Percentiles rank a stretch among this genome's conserved stretches.
phyloP scores from a whole-genome alignment of 129 eudicot genomes.

The Lactuca sativa region DNA sequence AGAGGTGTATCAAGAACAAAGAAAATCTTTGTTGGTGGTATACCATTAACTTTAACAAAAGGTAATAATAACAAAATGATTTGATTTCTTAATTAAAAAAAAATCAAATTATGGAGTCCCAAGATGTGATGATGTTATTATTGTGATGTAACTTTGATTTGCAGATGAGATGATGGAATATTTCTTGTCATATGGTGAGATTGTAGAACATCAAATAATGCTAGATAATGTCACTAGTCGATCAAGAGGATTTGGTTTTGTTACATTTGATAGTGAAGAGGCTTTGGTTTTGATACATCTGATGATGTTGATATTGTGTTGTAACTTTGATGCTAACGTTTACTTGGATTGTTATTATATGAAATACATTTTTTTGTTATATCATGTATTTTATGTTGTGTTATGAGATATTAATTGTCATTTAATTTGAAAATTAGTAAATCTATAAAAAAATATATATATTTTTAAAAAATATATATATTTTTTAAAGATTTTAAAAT shows the following conservation, averaged over 20 bases:
- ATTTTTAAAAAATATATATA: no score
- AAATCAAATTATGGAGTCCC: slow-evolving; percentile 1
- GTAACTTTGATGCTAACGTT: slow-evolving; percentile 6
- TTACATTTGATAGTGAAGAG: slow-evolving; percentile 78
- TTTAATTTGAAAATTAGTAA: no score
- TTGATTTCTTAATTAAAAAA: background rate
- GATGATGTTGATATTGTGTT: no score
- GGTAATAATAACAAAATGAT: slow-evolving; percentile 36
- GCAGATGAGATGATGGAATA: slow-evolving; percentile 80
- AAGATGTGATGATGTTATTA: background rate
- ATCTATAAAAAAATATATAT: no score
- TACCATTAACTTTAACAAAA: slow-evolving; percentile 69
- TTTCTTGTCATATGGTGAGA: slow-evolving; percentile 70
- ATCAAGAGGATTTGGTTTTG: slow-evolving; percentile 90
- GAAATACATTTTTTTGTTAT: no score
- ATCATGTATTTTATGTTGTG: no score
- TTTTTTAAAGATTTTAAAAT: no score
- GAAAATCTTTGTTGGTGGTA: slow-evolving; percentile 89
- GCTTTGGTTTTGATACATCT: no score
- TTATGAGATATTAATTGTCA: no score
- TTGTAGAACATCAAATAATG: slow-evolving; percentile 88
- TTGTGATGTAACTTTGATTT: slow-evolving; percentile 1
- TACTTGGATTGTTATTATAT: background rate
- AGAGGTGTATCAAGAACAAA: slow-evolving; percentile 69
- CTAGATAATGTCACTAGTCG: slow-evolving; percentile 76